Conservation (phyloP, 2,329 filamentous ascomycete genomes). For the Madurella fahalii region DNA sequence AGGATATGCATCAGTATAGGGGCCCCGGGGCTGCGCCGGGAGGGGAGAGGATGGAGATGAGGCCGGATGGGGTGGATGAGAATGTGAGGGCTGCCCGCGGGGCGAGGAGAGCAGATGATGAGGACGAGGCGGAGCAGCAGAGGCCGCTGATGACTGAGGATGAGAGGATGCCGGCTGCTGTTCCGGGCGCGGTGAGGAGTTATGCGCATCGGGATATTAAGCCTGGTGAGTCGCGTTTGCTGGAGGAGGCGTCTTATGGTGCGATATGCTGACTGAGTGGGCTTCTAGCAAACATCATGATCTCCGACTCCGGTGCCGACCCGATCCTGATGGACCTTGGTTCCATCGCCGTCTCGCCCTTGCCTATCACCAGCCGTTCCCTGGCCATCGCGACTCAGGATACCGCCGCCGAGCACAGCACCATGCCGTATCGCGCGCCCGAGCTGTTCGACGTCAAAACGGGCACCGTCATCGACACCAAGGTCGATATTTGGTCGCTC, state of each 20-base stretch:
- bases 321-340: constrained; percentile 98
- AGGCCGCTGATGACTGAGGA: constrained; percentile 79
- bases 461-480: constrained; percentile 85
- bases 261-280: neutral
- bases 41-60: constrained; percentile 51
- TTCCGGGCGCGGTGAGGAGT: constrained; percentile 64
- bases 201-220: constrained; percentile 98
- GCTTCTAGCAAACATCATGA: constrained; percentile 84
- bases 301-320: constrained; percentile 79
- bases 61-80: constrained; percentile 35
- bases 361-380: constrained; percentile 83
- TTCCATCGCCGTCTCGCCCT: constrained; percentile 81
- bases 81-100: constrained; percentile 35
- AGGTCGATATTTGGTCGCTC: constrained; percentile 96
- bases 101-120: constrained; percentile 53
- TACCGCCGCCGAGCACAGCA: constrained; percentile 90
- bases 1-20: constrained; percentile 86
- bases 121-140: constrained; percentile 70
- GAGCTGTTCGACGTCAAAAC: constrained; percentile 98
- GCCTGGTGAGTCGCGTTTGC: constrained; percentile 60
- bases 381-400: constrained; percentile 91
- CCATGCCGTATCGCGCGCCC: constrained; percentile 96
- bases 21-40: constrained; percentile 39
- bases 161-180: constrained; percentile 61
- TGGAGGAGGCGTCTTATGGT: neutral